Conservation (phyloP, 2,329 filamentous ascomycete genomes). For the Diplocarpon rosae region DNA sequence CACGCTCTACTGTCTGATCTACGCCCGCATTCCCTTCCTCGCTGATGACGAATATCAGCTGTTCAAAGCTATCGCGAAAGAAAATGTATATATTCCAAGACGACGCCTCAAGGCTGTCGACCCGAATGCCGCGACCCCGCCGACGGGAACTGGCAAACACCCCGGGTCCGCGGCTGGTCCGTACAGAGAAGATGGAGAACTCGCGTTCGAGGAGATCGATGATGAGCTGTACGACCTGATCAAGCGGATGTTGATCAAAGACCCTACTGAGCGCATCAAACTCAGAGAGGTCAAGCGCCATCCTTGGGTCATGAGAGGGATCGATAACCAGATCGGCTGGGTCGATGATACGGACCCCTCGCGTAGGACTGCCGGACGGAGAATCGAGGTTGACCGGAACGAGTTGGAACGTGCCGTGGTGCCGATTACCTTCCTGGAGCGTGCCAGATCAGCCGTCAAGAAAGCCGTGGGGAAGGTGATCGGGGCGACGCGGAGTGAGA, state of each 20-base stretch:
- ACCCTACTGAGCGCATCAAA: constrained; percentile 79
- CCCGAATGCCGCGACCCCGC: constrained; percentile 44
- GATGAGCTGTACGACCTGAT: constrained; percentile 71
- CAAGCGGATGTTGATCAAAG: constrained; percentile 70
- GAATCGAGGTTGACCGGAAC: constrained; percentile 82
- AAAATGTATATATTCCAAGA: constrained; percentile 81
- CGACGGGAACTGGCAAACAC: constrained; percentile 44
- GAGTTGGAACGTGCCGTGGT: constrained; percentile 88
- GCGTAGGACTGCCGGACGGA: constrained; percentile 64
- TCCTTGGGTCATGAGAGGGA: constrained; percentile 74
- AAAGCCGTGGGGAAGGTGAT: constrained; percentile 55
- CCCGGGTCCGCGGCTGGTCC: constrained; percentile 37
- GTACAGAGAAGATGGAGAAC: constrained; percentile 65
- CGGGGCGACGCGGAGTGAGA: constrained; percentile 32
- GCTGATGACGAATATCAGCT: constrained; percentile 86
- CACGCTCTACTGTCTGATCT: constrained; percentile 91
- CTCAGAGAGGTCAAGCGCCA: constrained; percentile 89
- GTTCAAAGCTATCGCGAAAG: constrained; percentile 82
- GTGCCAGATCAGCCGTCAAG: constrained; percentile 68
- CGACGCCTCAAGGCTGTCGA: constrained; percentile 70
- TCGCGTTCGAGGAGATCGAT: constrained; percentile 79
- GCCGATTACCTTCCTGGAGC: constrained; percentile 76
- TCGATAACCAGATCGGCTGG: constrained; percentile 68
- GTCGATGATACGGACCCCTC: constrained; percentile 89
- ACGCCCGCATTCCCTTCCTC: constrained; percentile 84